Base-by-base conservation (phyloP, 192 early-diverging fungal genomes). In the Phlyctochytrium planicorne region DNA sequence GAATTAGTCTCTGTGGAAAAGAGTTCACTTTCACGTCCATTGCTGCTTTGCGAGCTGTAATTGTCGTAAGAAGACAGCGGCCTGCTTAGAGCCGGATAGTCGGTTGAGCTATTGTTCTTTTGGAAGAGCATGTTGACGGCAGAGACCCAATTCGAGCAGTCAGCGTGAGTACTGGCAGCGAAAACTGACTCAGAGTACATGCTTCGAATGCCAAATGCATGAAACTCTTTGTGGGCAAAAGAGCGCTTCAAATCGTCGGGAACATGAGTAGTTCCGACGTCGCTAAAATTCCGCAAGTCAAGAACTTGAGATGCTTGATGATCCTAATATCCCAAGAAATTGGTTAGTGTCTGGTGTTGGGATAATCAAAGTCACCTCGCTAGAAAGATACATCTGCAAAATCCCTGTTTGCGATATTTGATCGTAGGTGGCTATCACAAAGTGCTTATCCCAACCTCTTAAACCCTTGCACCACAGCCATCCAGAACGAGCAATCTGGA, bases 401-500 rank as follows among this genome's bases (percentile, higher is more conserved):
- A 72, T 33, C 33, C 64, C 70, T 4, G 47, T 50, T 52, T 53
- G 32, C 32, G 37, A 30, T 2, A 47, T 31, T 20, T 14, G 64
- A n/a, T 52, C 4, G 25, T 72, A 66, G 12, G 63, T 72, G 10
- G 70, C 69, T 33, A 72, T 52, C 1, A 34, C 59, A 31, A 52
- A 66, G n/a, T 31, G 30, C 50, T 72, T 72, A 36, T 60, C 37
- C 63, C 63, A 66, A 0, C 29, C 53, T 17, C 27, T 10, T 29
- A 17, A 30, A 27, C 20, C 12, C 27, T 52, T 34, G 32, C 62
- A 27, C 34, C 65, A 72, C 3, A 72, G 34, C 70, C 70, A 72
- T 29, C 70, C 70, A 27, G 60, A 57, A 32, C 70, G 53, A 6
- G 70, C 70, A 34, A 72, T 61, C 70, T 72, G 4, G 14, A n/a